Percentiles rank a stretch among this genome's conserved stretches.
These are phyloP conservation scores for Chenopodium berlandieri DNA, from an alignment of 148 eudicot genomes.

Conservation along the genomic window DNA sequence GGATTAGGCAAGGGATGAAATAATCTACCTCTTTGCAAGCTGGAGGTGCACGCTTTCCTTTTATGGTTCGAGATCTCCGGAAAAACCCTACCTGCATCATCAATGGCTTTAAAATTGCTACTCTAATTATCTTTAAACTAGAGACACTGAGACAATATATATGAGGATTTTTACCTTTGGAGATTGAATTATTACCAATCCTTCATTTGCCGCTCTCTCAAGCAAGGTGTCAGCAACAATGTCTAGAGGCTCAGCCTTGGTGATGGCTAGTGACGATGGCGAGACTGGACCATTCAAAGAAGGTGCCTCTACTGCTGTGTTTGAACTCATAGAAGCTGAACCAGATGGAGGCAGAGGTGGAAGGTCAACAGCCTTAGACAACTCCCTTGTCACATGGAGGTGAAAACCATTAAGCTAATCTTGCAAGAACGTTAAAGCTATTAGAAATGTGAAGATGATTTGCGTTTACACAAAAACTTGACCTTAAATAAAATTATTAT, in stretches of 20 bases:
- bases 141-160: slow-evolving; percentile 13
- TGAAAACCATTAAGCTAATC: slow-evolving; percentile 80
- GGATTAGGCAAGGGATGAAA: slow-evolving; percentile 9
- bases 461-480: background rate
- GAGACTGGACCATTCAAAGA: slow-evolving; percentile 54
- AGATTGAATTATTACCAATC: slow-evolving; percentile 66
- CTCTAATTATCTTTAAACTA: background rate
- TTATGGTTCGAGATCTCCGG: slow-evolving; percentile 78
- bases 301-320: slow-evolving; percentile 38
- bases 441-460: slow-evolving; percentile 16
- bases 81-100: slow-evolving; percentile 78
- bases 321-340: slow-evolving; percentile 44
- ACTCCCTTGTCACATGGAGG: slow-evolving; percentile 62
- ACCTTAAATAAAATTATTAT: background rate
- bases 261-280: slow-evolving; percentile 61
- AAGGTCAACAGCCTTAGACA: slow-evolving; percentile 38
- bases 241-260: slow-evolving; percentile 42
- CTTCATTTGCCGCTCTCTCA: slow-evolving; percentile 73
- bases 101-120: slow-evolving; percentile 9
- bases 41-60: slow-evolving; percentile 80
- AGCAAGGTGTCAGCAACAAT: slow-evolving; percentile 38
- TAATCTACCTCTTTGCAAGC: slow-evolving; percentile 77
- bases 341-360: slow-evolving; percentile 37
- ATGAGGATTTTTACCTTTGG: slow-evolving; percentile 56
- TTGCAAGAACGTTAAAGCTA: slow-evolving; percentile 7